Evolutionary conservation across 2,329 filamentous ascomycete genomes (phyloP), one percentile per base, ranked within the genome.

Genomic region (Pseudogymnoascus sp.): DNA sequence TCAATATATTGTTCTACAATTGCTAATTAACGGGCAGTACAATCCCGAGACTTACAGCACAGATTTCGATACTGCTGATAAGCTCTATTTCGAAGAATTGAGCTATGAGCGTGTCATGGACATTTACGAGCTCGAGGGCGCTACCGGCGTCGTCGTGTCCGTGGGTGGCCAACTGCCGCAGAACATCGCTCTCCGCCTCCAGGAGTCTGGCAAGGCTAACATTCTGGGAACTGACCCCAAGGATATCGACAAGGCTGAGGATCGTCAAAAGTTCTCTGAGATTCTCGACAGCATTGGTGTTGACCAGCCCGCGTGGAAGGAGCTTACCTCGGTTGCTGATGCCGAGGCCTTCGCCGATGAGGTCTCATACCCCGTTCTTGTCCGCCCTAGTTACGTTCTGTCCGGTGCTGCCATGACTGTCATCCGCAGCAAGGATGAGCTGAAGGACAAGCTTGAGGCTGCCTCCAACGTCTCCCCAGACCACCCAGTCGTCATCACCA

Each of bases 361-460:
- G 68, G 94, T 97, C 65, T 87, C 88, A 67, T 99, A 97, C 77
- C 94, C 94, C 15, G 94, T 99, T 40, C 85, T 99, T 59, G 93
- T 97, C 67, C 90, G 94, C 64, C 94, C 94, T 59, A 90, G 86
- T 69, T 99, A 99, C 74, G 94, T 99, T 61, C 87, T 99, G 59
- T 97, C 94, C 35, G 94, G 94, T 74, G 94, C 94, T 69, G 94
- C 94, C 72, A 99, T 99, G 94, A 97, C 91, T 61, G 94, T 97
- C 69, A 97, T 99, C 71, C 87, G 85, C 73, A 90, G 87, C 75
- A 83, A 92, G 69, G 87, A 87, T 68, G 92, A 99, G 73, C 87
- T 99, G 63, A 90, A 96, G 79, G 90, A 96, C 67, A 97, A 97
- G 82, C 87, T 99, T 5, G 84, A 91, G 72, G 93, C 92, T 66